phyloP scores from a whole-genome alignment of 805 yeast genomes.

The Candida taoyuanica region DNA sequence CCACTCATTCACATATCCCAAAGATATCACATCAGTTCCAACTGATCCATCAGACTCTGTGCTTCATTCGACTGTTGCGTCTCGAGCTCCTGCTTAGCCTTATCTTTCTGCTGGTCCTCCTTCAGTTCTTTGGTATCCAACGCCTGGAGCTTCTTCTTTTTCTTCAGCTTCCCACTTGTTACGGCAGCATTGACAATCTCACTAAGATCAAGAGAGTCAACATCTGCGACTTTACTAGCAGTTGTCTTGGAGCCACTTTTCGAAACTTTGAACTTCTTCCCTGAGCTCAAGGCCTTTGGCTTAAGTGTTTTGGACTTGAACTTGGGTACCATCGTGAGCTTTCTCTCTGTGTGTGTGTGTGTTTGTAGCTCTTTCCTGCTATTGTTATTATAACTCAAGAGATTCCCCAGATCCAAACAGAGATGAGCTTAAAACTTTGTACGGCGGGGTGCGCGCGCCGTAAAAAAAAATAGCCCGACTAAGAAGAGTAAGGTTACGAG shows the following conservation, averaged over 20 bases:
- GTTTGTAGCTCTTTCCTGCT: background rate
- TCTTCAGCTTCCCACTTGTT: conserved; percentile 1
- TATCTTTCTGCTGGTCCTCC: conserved; percentile 12
- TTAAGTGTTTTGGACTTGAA: background rate
- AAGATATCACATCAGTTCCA: conserved; percentile 15
- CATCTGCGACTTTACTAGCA: conserved; percentile 12
- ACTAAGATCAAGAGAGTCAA: conserved; percentile 9
- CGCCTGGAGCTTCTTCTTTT: background rate
- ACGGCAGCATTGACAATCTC: conserved; percentile 17
- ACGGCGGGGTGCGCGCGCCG: background rate
- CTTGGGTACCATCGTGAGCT: conserved; percentile 1
- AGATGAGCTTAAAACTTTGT: background rate
- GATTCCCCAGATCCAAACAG: background rate
- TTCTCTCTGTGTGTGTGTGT: background rate
- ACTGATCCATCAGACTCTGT: conserved; percentile 11
- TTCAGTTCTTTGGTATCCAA: conserved; percentile 5
- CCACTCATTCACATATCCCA: too few relatives aligned
- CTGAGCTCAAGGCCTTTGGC: background rate
- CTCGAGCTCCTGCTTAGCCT: conserved; percentile 6
- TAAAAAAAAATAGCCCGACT: background rate
- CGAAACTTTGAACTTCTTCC: conserved; percentile 12
- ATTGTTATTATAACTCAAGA: too few relatives aligned
- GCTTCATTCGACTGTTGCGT: conserved; percentile 12
- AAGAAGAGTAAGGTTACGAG: background rate
- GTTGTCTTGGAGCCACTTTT: conserved; percentile 10